A percentile compares a stretch with the other conserved stretches of the same genome.
These are phyloP conservation scores for Claviceps purpurea DNA, from an alignment of 2,329 filamentous ascomycete species.

Conservation along the genomic window DNA sequence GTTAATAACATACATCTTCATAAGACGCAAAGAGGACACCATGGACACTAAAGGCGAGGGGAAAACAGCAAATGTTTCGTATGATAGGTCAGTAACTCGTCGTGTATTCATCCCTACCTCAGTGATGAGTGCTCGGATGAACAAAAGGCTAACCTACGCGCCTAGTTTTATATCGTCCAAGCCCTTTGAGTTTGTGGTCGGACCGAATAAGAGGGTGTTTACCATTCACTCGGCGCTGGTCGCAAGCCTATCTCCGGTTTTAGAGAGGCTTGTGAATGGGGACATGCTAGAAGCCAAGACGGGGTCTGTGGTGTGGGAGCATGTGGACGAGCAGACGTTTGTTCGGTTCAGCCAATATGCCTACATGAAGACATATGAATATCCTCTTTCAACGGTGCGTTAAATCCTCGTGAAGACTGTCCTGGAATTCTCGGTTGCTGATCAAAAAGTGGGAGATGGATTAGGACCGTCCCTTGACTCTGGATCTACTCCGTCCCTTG, in stretches of 20 bases:
- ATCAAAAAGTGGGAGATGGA: too few relatives aligned
- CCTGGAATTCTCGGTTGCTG: not conserved
- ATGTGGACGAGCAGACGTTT: not conserved
- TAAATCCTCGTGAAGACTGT: too few relatives aligned
- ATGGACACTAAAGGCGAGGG: not conserved
- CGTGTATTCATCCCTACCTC: not conserved
- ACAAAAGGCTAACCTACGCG: not conserved
- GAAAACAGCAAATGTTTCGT: not conserved
- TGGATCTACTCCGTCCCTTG: too few relatives aligned
- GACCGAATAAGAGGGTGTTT: not conserved
- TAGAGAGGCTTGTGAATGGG: not conserved
- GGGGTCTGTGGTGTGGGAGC: not conserved
- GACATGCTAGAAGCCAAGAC: not conserved
- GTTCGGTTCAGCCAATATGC: not conserved
- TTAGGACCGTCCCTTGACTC: not conserved
- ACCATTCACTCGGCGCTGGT: not conserved
- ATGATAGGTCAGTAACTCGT: not conserved
- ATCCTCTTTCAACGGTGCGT: not conserved
- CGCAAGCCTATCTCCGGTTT: not conserved
- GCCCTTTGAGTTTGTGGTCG: not conserved
- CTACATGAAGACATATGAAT: not conserved
- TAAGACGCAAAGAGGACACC: too few relatives aligned
- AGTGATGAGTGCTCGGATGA: not conserved
- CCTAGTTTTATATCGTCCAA: not conserved
- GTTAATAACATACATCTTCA: too few relatives aligned